Percentiles rank a stretch among this genome's conserved stretches.
Evolutionary conservation across 495 filamentous ascomycete species (phyloP).

Genomic region (Aspergillus baeticus): DNA sequence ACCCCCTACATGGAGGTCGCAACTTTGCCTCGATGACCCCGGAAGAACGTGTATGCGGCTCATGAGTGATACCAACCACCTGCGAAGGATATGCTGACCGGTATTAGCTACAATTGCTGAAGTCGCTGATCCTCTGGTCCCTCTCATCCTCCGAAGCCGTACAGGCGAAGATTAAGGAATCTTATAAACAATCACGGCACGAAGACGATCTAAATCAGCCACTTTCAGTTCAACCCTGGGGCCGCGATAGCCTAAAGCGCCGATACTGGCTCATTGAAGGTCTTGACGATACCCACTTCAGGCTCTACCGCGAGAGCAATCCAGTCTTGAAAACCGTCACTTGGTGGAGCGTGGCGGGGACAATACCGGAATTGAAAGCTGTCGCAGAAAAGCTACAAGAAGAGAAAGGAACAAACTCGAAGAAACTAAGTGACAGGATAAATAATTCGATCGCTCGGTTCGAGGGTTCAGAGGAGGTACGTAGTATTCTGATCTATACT

Average conservation of each 20-base stretch:
- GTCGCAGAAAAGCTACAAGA: constrained; percentile 72
- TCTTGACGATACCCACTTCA: constrained; percentile 87
- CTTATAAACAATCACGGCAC: constrained; percentile 85
- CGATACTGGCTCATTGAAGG: constrained; percentile 94
- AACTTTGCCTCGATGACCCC: constrained; percentile 79
- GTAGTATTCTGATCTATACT: constrained; percentile 14
- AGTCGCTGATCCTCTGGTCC: constrained; percentile 82
- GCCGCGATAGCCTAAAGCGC: constrained; percentile 83
- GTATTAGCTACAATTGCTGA: constrained; percentile 75
- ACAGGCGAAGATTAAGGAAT: constrained; percentile 74
- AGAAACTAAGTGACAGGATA: constrained; percentile 74
- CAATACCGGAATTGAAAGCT: constrained; percentile 77
- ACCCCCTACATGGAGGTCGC: constrained; percentile 73
- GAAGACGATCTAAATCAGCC: constrained; percentile 93
- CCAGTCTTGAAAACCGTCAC: constrained; percentile 70
- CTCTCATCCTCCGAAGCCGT: constrained; percentile 86
- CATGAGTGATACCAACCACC: neutral
- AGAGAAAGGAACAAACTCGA: constrained; percentile 77
- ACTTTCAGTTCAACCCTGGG: constrained; percentile 93
- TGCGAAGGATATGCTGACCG: constrained; percentile 19
- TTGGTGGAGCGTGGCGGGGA: constrained; percentile 92
- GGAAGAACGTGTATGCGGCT: constrained; percentile 69
- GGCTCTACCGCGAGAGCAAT: constrained; percentile 94
- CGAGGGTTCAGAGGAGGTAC: constrained; percentile 87
- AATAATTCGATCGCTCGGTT: constrained; percentile 84